phyloP scores from a whole-genome alignment of 2,329 filamentous ascomycete genomes.

The Aureobasidium vineae region DNA sequence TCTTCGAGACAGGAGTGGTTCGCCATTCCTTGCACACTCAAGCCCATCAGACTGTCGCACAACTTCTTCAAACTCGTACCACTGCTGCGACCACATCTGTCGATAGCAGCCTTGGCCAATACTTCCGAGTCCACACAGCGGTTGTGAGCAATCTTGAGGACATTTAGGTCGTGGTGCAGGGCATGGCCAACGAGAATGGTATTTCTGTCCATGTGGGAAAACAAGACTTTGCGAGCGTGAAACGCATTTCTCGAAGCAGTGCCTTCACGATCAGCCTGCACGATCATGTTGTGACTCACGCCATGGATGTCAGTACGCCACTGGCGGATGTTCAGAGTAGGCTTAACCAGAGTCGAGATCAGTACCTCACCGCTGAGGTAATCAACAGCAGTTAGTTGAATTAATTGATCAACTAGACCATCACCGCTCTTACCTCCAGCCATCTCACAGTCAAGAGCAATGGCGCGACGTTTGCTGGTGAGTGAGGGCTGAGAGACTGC shows the following conservation, averaged over 20 bases:
- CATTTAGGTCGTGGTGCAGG: constrained; percentile 15
- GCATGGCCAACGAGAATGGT: constrained; percentile 20
- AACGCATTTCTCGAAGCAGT: background rate
- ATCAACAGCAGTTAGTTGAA: constrained; percentile 14
- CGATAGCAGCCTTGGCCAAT: background rate
- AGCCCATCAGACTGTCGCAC: background rate
- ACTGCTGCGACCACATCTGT: background rate
- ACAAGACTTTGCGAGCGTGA: constrained; percentile 7
- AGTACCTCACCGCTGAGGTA: constrained; percentile 12
- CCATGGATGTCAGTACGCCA: constrained; percentile 18
- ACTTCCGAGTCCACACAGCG: constrained; percentile 14
- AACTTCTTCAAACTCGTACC: background rate
- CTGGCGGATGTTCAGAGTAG: background rate
- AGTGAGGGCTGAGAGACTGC: background rate
- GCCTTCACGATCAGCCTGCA: background rate
- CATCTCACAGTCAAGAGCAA: constrained; percentile 17
- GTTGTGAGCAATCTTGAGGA: constrained; percentile 4
- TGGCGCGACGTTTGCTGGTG: background rate
- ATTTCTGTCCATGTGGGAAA: background rate
- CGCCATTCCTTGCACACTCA: background rate
- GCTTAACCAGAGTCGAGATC: constrained; percentile 5
- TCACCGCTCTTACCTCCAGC: constrained; percentile 1
- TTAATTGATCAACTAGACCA: constrained; percentile 8
- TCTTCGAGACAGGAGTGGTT: constrained; percentile 14
- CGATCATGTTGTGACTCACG: background rate